Evolutionary conservation across 768 basidiomycete species (phyloP), one percentile per base, ranked within the genome.

Genomic region (Filobasidium floriforme): DNA sequence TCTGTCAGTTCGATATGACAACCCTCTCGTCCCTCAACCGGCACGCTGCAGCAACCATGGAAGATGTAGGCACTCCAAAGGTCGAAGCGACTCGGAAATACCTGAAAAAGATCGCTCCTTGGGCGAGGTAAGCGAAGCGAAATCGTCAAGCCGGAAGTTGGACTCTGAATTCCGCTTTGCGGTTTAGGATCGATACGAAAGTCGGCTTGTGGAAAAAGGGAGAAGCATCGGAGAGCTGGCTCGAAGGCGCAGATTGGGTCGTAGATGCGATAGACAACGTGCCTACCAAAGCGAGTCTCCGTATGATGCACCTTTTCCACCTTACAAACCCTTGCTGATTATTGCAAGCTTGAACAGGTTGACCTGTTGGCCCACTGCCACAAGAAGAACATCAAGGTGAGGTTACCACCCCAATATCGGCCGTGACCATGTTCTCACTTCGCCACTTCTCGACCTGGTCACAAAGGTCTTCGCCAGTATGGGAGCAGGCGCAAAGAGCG

Each of bases 231-330:
- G 87, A 84, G 5, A 75, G 75, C 1, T 80, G 93, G 41, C 81
- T 99, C 0, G 86, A 87, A 41, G 92, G 86, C 28, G 88, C 87
- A 0, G 92, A 97, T 73, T 99, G 92, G 90, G 94, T 98, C 24
- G 84, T 99, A 86, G 94, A 99, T 78, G 92, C 92, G 6, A 99
- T 98, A 66, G 94, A 98, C 79, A 98, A 99, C 74, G 94, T 98
- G 68, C 85, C 89, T 57, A 94, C 94, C 0, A 98, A 99, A 76
- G 80, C 74, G 1, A 7, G 66, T 59, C 14, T 11, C 2, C 37
- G 12, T 18, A 4, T 40, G 18, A 37, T 24, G 12, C 46, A 3
- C 6, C 19, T 6, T 22, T 19, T 57, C 12, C 5, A 6, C 46
- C 15, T 6, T 18, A 14, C 22, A 12, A 7, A 18, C 43, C 24